Base-by-base conservation (phyloP, 768 basidiomycete species). In the Rhizopogon vinicolor region DNA sequence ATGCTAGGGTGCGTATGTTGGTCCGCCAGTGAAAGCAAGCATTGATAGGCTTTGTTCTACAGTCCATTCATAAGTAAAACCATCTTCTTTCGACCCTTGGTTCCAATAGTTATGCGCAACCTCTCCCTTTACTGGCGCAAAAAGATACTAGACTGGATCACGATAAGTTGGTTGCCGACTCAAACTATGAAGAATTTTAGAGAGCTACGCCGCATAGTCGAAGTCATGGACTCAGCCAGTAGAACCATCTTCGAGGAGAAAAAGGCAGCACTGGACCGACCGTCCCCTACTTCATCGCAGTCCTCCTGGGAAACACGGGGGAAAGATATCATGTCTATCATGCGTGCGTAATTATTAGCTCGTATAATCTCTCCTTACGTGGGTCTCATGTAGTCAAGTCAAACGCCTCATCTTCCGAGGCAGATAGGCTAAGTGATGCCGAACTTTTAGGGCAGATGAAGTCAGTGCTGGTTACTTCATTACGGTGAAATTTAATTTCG, bases 401-500 rank as follows among this genome's bases (percentile, higher is more conserved):
- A 10, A 70, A 69, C 55, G 18, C 54, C 19, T 40, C 52, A 4
- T 52, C 61, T 5, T 41, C 55, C 10, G 65, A 62, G 40, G 54
- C 50, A 2, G 66, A 68, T 6, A 48, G 59, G 7, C 53, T 70
- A 10, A 57, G 51, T 5, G 63, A 68, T 14, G 50, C 53, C 2
- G 68, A 70, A 52, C 60, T 69, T 10, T 31, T 65, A 2, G 68
- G 63, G 3, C 68, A 70, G 43, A 65, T 70, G 59, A 65, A 63
- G 66, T 63, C 43, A 19, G 65, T 42, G 3, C 8, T 33, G 3
- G 8, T 33, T 33, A 7, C 31, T 33, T 33, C 31, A 33, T 10
- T 1, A 33, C 9, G 31, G 31, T 10, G 31, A 9, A 33, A 33
- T 0, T 33, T 33, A 33, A 33, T 33, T 33, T 33, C 0, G 31